A percentile compares a stretch with the other conserved stretches of the same genome.
These are phyloP conservation scores for Monosporascus sp. DNA, from an alignment of 2,329 filamentous ascomycete species.

Conservation along the genomic window DNA sequence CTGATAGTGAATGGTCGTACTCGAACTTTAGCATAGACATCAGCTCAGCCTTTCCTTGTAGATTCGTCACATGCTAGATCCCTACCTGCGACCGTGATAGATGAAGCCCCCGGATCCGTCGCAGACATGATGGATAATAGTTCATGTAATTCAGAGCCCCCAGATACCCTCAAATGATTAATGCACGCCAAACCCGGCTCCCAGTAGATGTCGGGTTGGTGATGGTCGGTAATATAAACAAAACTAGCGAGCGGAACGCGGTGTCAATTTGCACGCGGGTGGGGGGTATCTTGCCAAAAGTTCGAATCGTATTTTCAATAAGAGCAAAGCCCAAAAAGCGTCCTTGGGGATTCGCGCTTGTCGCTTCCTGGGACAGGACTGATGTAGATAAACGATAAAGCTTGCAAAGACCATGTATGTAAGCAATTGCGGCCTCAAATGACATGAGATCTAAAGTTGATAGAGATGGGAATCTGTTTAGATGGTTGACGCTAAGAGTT, in stretches of 20 bases:
- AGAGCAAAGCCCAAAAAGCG: not conserved
- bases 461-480: not conserved
- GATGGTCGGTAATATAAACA: not conserved
- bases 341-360: not conserved
- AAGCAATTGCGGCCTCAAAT: not conserved
- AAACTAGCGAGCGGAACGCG: not conserved
- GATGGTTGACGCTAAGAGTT: not conserved
- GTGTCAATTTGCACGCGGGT: not conserved
- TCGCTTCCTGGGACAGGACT: not conserved
- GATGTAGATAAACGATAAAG: not conserved
- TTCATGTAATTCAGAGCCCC: slow-evolving; percentile 1
- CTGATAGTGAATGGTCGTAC: slow-evolving; percentile 75
- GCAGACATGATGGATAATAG: slow-evolving; percentile 24
- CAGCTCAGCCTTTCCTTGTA: slow-evolving; percentile 15
- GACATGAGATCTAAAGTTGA: not conserved
- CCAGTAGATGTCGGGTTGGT: not conserved
- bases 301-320: not conserved
- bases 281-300: not conserved
- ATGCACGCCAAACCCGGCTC: slow-evolving; percentile 3
- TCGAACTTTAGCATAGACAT: slow-evolving; percentile 46
- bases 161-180: slow-evolving; percentile 4
- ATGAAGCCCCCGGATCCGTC: slow-evolving; percentile 45
- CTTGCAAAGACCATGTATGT: not conserved
- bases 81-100: slow-evolving; percentile 55
- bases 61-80: slow-evolving; percentile 1